phyloP scores from a whole-genome alignment of 371 early-diverging fungal species.

The Quaeritorhiza haematococci region DNA sequence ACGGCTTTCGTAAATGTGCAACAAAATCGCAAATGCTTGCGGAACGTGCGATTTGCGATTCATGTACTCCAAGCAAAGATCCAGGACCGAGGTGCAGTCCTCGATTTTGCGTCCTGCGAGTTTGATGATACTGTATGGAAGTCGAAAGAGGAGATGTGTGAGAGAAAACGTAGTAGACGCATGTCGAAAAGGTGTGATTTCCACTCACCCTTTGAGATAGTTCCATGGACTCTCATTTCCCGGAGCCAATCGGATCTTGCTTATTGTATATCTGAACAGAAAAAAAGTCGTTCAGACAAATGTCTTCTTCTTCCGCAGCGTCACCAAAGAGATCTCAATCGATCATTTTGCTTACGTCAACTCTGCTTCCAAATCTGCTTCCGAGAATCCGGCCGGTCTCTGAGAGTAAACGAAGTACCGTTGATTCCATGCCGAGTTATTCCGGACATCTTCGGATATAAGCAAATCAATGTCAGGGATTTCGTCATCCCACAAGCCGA shows the following conservation, averaged over 20 bases:
- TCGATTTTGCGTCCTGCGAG: slow-evolving; percentile 6
- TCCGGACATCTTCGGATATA: slow-evolving; percentile 78
- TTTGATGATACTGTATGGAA: slow-evolving; percentile 7
- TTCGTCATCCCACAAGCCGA: slow-evolving; percentile 73
- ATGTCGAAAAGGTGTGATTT: neutral
- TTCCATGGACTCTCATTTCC: slow-evolving; percentile 88
- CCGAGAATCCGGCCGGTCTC: slow-evolving; percentile 35
- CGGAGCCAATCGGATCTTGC: slow-evolving; percentile 71
- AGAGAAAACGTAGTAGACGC: slow-evolving; percentile 4
- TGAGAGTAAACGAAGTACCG: slow-evolving; percentile 66
- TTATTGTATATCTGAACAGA: slow-evolving; percentile 51
- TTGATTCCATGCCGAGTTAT: slow-evolving; percentile 98
- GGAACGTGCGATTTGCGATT: slow-evolving; percentile 36
- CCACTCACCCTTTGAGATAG: slow-evolving; percentile 57
- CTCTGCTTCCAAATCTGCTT: slow-evolving; percentile 51
- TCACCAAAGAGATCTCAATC: neutral
- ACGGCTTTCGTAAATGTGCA: slow-evolving; percentile 65
- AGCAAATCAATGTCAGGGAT: slow-evolving; percentile 61
- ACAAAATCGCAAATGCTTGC: slow-evolving; percentile 52
- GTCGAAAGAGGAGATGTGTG: slow-evolving; percentile 17
- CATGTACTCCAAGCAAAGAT: slow-evolving; percentile 33
- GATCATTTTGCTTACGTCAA: slow-evolving; percentile 44
- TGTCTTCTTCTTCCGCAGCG: neutral
- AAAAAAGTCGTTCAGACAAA: neutral
- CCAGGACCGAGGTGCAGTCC: slow-evolving; percentile 4